A percentile compares a stretch with the other conserved stretches of the same genome.
These are phyloP conservation scores for Chrysanthemum makinoi DNA, from an alignment of 129 eudicot genomes.

Conservation along the genomic window DNA sequence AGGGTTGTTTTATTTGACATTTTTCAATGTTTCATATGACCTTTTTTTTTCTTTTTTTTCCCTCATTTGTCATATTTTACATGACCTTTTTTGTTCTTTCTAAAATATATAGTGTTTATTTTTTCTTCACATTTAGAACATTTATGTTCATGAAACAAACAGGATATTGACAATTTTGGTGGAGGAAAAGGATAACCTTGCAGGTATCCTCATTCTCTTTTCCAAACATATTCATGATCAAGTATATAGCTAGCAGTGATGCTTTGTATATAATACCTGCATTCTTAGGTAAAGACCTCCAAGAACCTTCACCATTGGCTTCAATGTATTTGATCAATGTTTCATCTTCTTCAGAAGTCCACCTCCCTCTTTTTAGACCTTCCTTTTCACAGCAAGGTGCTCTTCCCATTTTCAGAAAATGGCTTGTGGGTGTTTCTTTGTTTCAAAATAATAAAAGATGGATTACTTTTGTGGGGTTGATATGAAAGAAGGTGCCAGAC, in stretches of 20 bases:
- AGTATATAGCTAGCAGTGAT: not conserved
- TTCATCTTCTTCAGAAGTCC: slow-evolving; percentile 91
- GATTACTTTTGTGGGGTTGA: not conserved
- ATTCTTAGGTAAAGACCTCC: slow-evolving; percentile 90
- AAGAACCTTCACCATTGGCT: slow-evolving; percentile 84
- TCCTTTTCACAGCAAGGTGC: slow-evolving; percentile 91
- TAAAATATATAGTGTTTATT: no score
- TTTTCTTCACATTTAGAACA: no score
- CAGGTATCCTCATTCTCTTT: no score
- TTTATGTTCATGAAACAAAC: no score
- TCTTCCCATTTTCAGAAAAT: slow-evolving; percentile 55
- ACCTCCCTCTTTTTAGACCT: slow-evolving; percentile 78
- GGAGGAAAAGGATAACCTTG: no score
- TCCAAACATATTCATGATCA: not conserved
- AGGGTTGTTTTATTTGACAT: no score
- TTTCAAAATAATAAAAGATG: no score
- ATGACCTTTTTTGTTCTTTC: no score
- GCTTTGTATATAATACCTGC: slow-evolving; percentile 50
- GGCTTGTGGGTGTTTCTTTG: not conserved
- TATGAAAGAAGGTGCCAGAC: not conserved
- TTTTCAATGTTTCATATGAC: no score
- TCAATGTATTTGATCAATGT: slow-evolving; percentile 61
- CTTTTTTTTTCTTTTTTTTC: no score
- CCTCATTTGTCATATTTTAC: no score
- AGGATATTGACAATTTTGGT: no score